phyloP scores from a whole-genome alignment of 2,329 filamentous ascomycete species.

The Apiospora hydei region DNA sequence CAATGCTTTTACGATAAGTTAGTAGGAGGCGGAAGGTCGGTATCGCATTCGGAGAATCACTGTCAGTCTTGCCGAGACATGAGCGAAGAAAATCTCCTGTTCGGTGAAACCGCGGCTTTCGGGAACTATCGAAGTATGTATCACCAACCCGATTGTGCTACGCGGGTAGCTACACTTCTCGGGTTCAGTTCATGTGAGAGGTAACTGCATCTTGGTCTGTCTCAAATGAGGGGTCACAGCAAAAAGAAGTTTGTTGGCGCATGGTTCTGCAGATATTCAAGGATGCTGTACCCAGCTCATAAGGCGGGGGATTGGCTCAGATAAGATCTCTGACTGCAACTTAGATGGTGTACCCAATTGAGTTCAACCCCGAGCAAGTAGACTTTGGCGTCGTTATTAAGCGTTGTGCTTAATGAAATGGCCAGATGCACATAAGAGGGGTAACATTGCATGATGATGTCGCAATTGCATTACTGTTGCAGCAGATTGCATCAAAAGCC shows the following conservation, averaged over 20 bases:
- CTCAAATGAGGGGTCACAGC: not conserved
- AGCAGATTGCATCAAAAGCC: not conserved
- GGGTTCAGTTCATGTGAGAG: not conserved
- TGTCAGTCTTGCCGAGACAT: not conserved
- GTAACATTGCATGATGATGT: constrained; percentile 8
- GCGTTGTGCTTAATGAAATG: constrained; percentile 7
- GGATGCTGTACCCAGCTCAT: not conserved
- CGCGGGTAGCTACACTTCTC: too few relatives aligned
- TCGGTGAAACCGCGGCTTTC: not conserved
- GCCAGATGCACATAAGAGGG: not conserved
- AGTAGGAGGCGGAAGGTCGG: not conserved
- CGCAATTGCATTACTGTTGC: not conserved
- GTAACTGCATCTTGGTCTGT: not conserved
- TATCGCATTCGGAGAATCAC: not conserved
- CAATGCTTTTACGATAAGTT: not conserved
- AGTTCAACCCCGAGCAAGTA: not conserved
- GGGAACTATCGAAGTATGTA: not conserved
- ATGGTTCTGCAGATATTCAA: not conserved
- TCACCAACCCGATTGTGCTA: not conserved
- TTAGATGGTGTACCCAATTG: not conserved
- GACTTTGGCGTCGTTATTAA: not conserved
- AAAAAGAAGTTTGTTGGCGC: not conserved
- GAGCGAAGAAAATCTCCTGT: not conserved
- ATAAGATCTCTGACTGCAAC: not conserved
- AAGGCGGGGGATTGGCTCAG: not conserved